Evolutionary conservation across 371 early-diverging fungal genomes (phyloP), one percentile per base, ranked within the genome.

Genomic region (Mucor indicus): DNA sequence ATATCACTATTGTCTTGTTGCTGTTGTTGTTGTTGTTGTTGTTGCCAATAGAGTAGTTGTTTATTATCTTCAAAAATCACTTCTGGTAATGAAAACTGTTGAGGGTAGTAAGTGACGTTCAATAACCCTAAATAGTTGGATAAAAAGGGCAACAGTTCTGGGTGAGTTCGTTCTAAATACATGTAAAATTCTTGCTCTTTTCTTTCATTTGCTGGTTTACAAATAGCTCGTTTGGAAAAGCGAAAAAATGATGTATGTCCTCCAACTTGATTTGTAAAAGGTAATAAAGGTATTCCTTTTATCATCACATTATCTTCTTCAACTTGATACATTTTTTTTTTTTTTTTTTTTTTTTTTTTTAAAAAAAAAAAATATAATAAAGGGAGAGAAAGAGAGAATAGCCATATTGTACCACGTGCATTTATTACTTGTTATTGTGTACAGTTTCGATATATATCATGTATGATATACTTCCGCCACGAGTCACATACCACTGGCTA

Each of bases 31-130:
- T 15, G 12, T 23, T 19, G 22, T 27, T 41, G 37, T 37, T 13
- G 19, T 10, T 38, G 32, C 53, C 84, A 84, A 49, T 79, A 78
- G n/a, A 88, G 55, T 13, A 88, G 72, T 41, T 88, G 87, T 27
- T 79, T 59, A 45, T 89, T 89, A 44, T 88, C 75, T 54, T 87
- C 85, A 36, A 89, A 75, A 21, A 87, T 71, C 11, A 89, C 82
- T 65, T 77, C 81, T 7, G 84, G 84, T 7, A 76, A 42, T 3
- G 51, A 22, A 12, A 27, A 21, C 13, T 36, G 31, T n/a, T 41
- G 16, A 20, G 37, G 43, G 15, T 50, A 38, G 16, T 56, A 50
- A 13, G 51, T 57, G 36, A 62, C 50, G 29, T 64, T 64, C 8
- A 67, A 21, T 13, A 60, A 53, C 2, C 68, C 68, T 38, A 67